Evolutionary conservation across 75 land plant genomes (phyloP).

Genomic region (Cunninghamia lanceolata): DNA sequence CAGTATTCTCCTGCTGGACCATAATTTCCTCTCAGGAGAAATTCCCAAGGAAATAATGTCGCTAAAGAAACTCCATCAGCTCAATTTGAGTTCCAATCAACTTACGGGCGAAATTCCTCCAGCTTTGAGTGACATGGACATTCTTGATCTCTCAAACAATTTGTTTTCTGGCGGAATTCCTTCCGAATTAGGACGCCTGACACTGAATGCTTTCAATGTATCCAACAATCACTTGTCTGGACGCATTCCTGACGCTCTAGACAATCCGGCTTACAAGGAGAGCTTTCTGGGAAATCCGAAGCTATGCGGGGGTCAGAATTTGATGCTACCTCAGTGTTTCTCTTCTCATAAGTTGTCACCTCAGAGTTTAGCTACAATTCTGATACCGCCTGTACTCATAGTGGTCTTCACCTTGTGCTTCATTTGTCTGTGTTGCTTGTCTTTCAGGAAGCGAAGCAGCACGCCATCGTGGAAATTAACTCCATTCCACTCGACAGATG

Average conservation of each 20-base stretch:
- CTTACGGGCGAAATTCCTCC: conserved; percentile 59
- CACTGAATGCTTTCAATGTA: too few species aligned
- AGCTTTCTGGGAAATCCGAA: not conserved
- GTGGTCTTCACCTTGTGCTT: too few species aligned
- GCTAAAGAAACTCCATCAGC: not conserved
- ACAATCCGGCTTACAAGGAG: too few species aligned
- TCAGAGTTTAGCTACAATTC: too few species aligned
- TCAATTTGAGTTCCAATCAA: not conserved
- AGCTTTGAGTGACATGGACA: conserved; percentile 26
- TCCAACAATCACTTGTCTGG: too few species aligned
- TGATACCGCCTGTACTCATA: too few species aligned
- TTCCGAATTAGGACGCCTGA: conserved; percentile 32
- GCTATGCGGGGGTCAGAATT: conserved; percentile 17
- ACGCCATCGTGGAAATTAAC: conserved; percentile 1
- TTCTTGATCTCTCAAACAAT: conserved; percentile 15
- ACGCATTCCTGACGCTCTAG: too few species aligned
- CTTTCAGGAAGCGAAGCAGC: too few species aligned
- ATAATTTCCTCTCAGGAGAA: not conserved
- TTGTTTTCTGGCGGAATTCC: conserved; percentile 54
- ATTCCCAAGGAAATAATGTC: not conserved
- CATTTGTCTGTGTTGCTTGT: too few species aligned
- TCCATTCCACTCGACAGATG: conserved; percentile 9
- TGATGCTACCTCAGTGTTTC: not conserved
- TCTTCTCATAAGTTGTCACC: too few species aligned
- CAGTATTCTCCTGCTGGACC: conserved; percentile 11